These are phyloP conservation scores for Haplosporangium gracile DNA, from an alignment of 192 early-diverging fungal genomes.

Conservation along the genomic window DNA sequence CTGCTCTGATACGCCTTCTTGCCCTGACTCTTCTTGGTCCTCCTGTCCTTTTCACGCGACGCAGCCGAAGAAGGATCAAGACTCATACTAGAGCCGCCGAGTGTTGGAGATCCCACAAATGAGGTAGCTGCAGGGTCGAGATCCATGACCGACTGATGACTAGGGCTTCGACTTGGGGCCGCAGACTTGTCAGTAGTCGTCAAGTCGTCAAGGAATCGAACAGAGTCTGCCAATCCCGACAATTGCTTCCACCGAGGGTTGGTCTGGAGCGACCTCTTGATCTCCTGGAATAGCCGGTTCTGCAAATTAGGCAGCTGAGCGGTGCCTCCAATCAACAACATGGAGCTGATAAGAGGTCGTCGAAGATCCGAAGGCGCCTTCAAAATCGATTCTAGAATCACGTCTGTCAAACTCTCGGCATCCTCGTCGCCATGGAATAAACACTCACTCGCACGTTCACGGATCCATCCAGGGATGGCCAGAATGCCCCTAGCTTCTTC, in stretches of 20 bases:
- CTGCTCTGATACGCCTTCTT: constrained; percentile 54
- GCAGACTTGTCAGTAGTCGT: constrained; percentile 32
- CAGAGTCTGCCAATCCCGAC: constrained; percentile 61
- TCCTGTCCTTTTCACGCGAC: constrained; percentile 47
- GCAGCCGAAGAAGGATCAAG: neutral
- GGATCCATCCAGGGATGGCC: constrained; percentile 87
- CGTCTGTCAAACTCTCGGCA: constrained; percentile 63
- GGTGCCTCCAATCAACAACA: constrained; percentile 85
- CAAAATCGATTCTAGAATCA: constrained; percentile 32
- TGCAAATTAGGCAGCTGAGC: constrained; percentile 81
- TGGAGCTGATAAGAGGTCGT: constrained; percentile 68
- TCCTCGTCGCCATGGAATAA: constrained; percentile 85
- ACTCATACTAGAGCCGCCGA: neutral
- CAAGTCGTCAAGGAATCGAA: constrained; percentile 69
- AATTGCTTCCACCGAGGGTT: constrained; percentile 63
- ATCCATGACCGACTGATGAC: constrained; percentile 31
- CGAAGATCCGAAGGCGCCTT: constrained; percentile 82
- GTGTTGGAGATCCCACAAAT: neutral
- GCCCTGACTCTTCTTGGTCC: constrained; percentile 21
- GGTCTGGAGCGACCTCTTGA: constrained; percentile 65
- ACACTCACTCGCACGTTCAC: constrained; percentile 83
- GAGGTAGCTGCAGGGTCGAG: constrained; percentile 4
- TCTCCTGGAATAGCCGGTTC: constrained; percentile 69
- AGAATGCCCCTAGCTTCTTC: constrained; percentile 59
- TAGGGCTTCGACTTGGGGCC: constrained; percentile 12